Conservation (phyloP, 2,329 filamentous ascomycete species). For the Lasiodiplodia hormozganensis region DNA sequence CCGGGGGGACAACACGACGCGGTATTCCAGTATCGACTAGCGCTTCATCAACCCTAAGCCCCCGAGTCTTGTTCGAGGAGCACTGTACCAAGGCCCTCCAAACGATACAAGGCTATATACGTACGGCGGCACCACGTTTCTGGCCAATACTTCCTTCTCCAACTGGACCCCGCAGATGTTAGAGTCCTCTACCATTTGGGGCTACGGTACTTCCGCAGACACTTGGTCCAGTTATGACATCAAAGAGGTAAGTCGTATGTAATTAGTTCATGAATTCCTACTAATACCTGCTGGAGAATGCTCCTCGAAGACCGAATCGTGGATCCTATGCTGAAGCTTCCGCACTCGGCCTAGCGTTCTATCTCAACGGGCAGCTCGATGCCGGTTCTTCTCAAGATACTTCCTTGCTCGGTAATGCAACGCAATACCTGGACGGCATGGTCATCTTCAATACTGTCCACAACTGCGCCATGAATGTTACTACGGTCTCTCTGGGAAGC, state of each 20-base stretch:
- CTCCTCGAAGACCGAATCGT: conserved; percentile 39
- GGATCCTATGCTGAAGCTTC: conserved; percentile 48
- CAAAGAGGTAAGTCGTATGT: conserved; percentile 7
- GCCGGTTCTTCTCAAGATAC: conserved; percentile 40
- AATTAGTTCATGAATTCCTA: too few species aligned
- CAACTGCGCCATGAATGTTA: conserved; percentile 45
- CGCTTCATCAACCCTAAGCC: conserved; percentile 29
- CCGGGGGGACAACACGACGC: too few species aligned
- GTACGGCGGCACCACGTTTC: conserved; percentile 27
- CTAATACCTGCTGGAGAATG: neutral
- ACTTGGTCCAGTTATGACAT: conserved; percentile 36
- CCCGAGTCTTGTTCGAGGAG: conserved; percentile 34
- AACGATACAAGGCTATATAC: conserved; percentile 12
- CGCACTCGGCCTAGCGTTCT: conserved; percentile 47
- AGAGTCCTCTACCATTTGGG: conserved; percentile 14
- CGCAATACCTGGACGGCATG: conserved; percentile 46
- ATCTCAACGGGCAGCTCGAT: conserved; percentile 49
- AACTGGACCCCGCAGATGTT: neutral
- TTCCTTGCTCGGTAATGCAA: conserved; percentile 31
- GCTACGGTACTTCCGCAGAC: conserved; percentile 8
- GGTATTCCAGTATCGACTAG: neutral
- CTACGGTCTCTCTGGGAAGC: conserved; percentile 40
- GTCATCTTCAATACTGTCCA: conserved; percentile 48
- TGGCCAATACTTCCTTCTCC: conserved; percentile 23
- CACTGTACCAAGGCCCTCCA: conserved; percentile 19